Base-by-base conservation (phyloP, 371 early-diverging fungal genomes). In the Rhizomucor miehei region DNA sequence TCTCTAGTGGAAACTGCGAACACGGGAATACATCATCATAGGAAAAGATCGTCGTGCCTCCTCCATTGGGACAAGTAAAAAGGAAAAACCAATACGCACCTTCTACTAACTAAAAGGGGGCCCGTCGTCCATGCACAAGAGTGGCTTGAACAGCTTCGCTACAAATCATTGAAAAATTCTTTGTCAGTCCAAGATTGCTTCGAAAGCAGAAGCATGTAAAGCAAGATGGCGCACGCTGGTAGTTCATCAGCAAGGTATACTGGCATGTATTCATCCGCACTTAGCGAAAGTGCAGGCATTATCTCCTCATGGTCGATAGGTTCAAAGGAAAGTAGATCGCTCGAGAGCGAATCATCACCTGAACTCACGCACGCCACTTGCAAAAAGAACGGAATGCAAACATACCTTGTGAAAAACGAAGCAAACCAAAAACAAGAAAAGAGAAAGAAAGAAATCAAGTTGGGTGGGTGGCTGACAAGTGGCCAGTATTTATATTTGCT, bases 1-100 rank as follows among this genome's bases (percentile, higher is more conserved):
- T 57, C 54, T 66, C 41, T 52, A 54, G 67, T 46, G 67, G 61
- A 66, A 66, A 66, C 67, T 66, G 67, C 67, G 67, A 66, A 66
- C 54, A 59, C 56, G 66, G 62, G 59, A 50, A 53, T 41, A 60
- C 60, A 65, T 65, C 65, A 60, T 65, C 57, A 60, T 52, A 9
- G 48, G 50, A 51, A 46, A 36, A 29, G 29, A 29, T 29, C 5
- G 8, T 8, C 8, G 29, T 3, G 29, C 8, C 29, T 29, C 29
- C 8, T 29, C 29, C 55, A 14, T 20, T 51, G 44, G 35, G n/a
- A 45, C 44, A 11, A 9, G 11, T 35, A 20, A 10, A 20, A 37
- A 44, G 24, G 14, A 35, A 50, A 24, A 45, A 44, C 17, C 24
- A 38, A 47, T 57, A 60, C 60, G 44, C 24, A 60, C 57, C 54